These are phyloP conservation scores for Pseudogymnoascus sp. DNA, from an alignment of 2,329 filamentous ascomycete species.

Conservation along the genomic window DNA sequence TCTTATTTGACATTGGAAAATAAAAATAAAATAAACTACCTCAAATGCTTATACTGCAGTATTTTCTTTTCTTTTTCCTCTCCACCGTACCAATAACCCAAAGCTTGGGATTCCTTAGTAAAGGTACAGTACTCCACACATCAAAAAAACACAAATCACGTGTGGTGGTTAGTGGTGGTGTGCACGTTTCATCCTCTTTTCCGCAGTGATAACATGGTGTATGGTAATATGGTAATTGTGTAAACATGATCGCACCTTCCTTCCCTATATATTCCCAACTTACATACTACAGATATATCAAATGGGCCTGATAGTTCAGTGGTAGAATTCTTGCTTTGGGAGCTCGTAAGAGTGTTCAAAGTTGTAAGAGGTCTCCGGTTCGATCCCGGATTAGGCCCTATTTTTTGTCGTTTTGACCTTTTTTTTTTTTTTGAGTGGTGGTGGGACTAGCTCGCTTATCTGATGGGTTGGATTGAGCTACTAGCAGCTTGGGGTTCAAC, in stretches of 20 bases:
- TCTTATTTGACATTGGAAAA: too few relatives aligned
- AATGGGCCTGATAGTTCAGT: conserved; percentile 1
- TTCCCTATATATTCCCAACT: neutral
- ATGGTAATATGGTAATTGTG: too few relatives aligned
- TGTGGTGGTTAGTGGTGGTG: neutral
- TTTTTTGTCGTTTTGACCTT: neutral
- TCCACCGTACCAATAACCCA: neutral
- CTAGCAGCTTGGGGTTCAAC: too few relatives aligned
- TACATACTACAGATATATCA: neutral
- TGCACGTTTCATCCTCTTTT: too few relatives aligned
- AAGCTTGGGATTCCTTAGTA: neutral
- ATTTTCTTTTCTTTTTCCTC: neutral
- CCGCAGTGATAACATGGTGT: too few relatives aligned
- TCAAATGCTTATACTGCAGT: neutral
- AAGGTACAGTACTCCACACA: neutral
- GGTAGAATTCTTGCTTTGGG: conserved; percentile 8
- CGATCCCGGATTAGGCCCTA: conserved; percentile 5
- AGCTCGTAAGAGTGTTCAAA: neutral
- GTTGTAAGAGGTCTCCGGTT: conserved; percentile 7
- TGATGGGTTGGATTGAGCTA: too few relatives aligned
- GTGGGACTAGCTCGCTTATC: too few relatives aligned
- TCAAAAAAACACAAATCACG: neutral
- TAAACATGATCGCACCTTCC: neutral
- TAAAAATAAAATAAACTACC: neutral
- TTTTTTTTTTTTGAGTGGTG: too few relatives aligned